These are phyloP conservation scores for Globisporangium echinulatum DNA, from an alignment of 352 stramenopile genomes.

Conservation along the genomic window DNA sequence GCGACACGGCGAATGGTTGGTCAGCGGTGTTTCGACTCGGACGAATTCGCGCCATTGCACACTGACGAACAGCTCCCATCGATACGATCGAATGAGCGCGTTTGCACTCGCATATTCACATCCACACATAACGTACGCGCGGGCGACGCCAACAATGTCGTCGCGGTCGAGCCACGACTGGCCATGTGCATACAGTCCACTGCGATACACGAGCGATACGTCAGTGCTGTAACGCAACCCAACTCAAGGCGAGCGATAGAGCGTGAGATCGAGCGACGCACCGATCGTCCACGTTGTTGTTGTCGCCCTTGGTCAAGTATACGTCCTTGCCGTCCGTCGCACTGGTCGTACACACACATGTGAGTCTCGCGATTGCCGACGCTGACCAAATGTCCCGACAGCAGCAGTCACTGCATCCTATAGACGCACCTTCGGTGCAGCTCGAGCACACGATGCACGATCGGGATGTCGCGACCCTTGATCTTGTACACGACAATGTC, in stretches of 20 bases:
- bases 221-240: not conserved
- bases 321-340: conserved; percentile 87
- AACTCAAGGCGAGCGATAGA: not conserved
- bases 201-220: conserved; percentile 5
- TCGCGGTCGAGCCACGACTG: conserved; percentile 98
- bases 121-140: conserved; percentile 45
- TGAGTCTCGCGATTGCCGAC: too few species aligned
- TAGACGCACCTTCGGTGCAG: conserved; percentile 85
- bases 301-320: conserved; percentile 99
- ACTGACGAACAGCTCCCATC: too few species aligned
- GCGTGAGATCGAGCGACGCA: conserved; percentile 12
- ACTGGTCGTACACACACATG: conserved; percentile 11
- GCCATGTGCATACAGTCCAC: conserved; percentile 94
- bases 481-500: conserved; percentile 97
- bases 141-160: conserved; percentile 96
- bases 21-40: conserved; percentile 2
- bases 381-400: too few species aligned
- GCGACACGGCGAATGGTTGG: conserved; percentile 1
- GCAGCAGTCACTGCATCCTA: too few species aligned
- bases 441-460: conserved; percentile 98
- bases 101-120: too few species aligned
- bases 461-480: conserved; percentile 97
- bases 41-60: too few species aligned
- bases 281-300: conserved; percentile 98
- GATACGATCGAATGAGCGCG: too few species aligned